Evolutionary conservation across 768 basidiomycete genomes (phyloP), one percentile per base, ranked within the genome.

Genomic region (Kwoniella europaea): DNA sequence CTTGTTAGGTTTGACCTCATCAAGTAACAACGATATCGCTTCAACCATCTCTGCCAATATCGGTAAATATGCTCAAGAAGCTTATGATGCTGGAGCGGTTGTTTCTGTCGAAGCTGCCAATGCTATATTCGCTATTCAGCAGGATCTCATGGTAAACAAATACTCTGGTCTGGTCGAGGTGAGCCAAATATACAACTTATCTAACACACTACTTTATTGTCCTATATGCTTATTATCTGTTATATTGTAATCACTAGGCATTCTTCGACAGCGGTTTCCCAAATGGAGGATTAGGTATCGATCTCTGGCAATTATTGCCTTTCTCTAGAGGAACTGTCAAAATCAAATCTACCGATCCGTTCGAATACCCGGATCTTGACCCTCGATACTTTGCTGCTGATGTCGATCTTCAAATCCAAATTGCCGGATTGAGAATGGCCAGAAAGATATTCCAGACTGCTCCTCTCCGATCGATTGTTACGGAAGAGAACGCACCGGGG

Each of bases 321-420:
- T 79, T 76, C 75, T 76, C 75, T 43, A 86, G 88, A 57, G 91
- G 91, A n/a, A 86, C 86, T 3, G 76, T 91, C 27, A 87, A 87
- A 69, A 88, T 91, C 83, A 89, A 86, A 77, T 87, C 88, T 6
- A 84, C 86, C n/a, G 86, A 88, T 68, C 84, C 88, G 1, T 92
- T 91, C 82, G 87, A 88, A 69, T 76, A 85, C 27, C 89, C 90
- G 6, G 78, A 86, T 55, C 88, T 91, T 77, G 88, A 91, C 81
- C 91, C 91, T 4, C 82, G 86, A 69, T 91, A 91, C 82, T 87
- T 90, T 65, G 71, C 76, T 24, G 80, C 78, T 9, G 78, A 78
- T 7, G 76, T 77, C 65, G 80, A 81, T 65, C 76, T 77, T 43
- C 73, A 81, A 46, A 79, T 81, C 46, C 75, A 77, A 65, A 68